Conservation (phyloP, 1,139 yeast species). For the Scheffersomyces insectosa region DNA sequence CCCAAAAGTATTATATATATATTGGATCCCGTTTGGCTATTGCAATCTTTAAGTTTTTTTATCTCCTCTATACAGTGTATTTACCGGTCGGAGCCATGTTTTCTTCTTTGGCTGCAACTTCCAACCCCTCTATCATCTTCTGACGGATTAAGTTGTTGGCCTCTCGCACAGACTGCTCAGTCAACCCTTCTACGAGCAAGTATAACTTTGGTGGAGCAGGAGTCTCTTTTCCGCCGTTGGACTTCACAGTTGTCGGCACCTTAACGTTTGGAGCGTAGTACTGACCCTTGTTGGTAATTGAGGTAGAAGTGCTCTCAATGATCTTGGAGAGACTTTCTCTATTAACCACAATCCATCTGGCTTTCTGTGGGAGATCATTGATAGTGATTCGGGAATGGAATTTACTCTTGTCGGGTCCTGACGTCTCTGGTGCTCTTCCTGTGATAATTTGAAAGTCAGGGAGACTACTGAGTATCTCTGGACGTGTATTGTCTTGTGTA, state of each 20-base stretch:
- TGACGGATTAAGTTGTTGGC: conserved; percentile 68
- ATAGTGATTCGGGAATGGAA: conserved; percentile 74
- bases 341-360: conserved; percentile 80
- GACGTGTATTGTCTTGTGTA: conserved; percentile 2
- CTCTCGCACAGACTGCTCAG: conserved; percentile 59
- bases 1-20: too few species aligned
- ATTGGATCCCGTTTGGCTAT: not conserved
- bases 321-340: conserved; percentile 65
- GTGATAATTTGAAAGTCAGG: conserved; percentile 54
- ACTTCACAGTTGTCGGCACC: conserved; percentile 34
- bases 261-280: conserved; percentile 63
- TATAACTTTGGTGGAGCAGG: conserved; percentile 74
- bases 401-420: conserved; percentile 62
- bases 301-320: conserved; percentile 71
- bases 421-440: conserved; percentile 60
- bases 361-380: conserved; percentile 84
- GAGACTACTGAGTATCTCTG: conserved; percentile 16
- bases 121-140: conserved; percentile 61
- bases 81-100: conserved; percentile 37
- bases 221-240: conserved; percentile 29
- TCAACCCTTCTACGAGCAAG: conserved; percentile 75
- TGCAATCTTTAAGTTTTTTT: not conserved
- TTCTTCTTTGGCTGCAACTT: conserved; percentile 43
- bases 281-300: conserved; percentile 82
- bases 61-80: conserved; percentile 32